Base-by-base conservation (phyloP, 495 filamentous ascomycete species). In the Lichina pygmaea region DNA sequence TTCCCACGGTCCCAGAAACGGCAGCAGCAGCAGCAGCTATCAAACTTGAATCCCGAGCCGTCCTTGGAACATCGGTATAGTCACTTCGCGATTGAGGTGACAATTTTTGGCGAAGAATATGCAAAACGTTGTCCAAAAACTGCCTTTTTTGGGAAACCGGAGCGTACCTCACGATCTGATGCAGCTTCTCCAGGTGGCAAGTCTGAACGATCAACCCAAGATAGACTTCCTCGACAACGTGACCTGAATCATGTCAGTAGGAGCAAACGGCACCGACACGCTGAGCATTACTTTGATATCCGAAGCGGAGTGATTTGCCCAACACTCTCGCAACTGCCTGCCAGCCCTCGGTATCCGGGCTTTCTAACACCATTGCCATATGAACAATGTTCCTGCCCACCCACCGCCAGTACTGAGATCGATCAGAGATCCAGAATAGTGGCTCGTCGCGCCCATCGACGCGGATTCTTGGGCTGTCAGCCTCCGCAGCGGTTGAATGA, bases 401-500 rank as follows among this genome's bases (percentile, higher is more conserved):
- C 89, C 91, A 95, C 6, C 58, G 51, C 8, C 68, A 63, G 62
- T 78, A 95, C 8, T 66, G 50, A 40, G 57, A 58, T 0, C 75
- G 72, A 55, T 77, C 67, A 7, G 75, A 69, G 30, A 83, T 52
- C 86, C 85, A 94, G 1, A 39, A 11, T 52, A 47, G 33, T 41
- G 44, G 31, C 52, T 39, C 34, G 17, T 34, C 42, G 34, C 43
- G 17, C 38, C 42, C 41, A 42, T 39, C 6, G 49, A 62, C 60
- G 39, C 63, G 49, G 41, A 75, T 24, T 24, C 24, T 24, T 24
- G 24, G 53, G 41, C 70, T 65, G 24, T 76, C 66, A n/a, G 79
- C 82, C 59, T 94, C 81, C 10, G 84, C 83, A 34, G 73, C 67
- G 42, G 72, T 55, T 0, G 78, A 75, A 11, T 91, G 52, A 16